Conservation (phyloP, 768 basidiomycete genomes). For the Inosperma sp. region DNA sequence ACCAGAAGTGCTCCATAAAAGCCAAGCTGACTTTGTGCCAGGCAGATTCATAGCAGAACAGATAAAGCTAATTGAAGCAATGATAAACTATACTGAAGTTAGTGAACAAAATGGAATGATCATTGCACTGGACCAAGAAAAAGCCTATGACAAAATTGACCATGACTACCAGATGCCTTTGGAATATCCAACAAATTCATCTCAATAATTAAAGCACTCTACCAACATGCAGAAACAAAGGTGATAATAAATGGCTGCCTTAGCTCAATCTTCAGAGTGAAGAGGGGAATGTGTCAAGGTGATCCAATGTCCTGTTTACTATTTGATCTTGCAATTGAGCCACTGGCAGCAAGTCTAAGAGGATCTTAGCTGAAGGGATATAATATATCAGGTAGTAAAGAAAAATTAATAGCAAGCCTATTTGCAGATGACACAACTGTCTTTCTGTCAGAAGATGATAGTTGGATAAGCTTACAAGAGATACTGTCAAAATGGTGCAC, state of each 20-base stretch:
- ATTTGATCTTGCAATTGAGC: conserved; percentile 14
- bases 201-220: conserved; percentile 26
- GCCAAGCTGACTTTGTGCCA: conserved; percentile 39
- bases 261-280: conserved; percentile 20
- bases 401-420: conserved; percentile 23
- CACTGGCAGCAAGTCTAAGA: too few relatives aligned
- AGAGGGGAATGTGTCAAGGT: conserved; percentile 4
- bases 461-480: conserved; percentile 14
- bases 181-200: conserved; percentile 28
- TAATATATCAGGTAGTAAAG: not conserved
- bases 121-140: too few relatives aligned
- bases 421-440: conserved; percentile 38
- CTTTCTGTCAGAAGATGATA: conserved; percentile 26
- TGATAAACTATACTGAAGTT: conserved; percentile 24
- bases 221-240: conserved; percentile 22
- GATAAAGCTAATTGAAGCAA: conserved; percentile 24
- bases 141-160: conserved; percentile 8
- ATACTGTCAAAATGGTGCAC: conserved; percentile 19
- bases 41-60: conserved; percentile 19
- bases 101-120: conserved; percentile 25
- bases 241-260: conserved; percentile 31
- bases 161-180: conserved; percentile 18
- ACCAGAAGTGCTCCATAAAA: conserved; percentile 24
- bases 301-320: conserved; percentile 26
- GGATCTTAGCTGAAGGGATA: not conserved